phyloP scores from a whole-genome alignment of 2,329 filamentous ascomycete species.

The Sporothrix dimorphospora region DNA sequence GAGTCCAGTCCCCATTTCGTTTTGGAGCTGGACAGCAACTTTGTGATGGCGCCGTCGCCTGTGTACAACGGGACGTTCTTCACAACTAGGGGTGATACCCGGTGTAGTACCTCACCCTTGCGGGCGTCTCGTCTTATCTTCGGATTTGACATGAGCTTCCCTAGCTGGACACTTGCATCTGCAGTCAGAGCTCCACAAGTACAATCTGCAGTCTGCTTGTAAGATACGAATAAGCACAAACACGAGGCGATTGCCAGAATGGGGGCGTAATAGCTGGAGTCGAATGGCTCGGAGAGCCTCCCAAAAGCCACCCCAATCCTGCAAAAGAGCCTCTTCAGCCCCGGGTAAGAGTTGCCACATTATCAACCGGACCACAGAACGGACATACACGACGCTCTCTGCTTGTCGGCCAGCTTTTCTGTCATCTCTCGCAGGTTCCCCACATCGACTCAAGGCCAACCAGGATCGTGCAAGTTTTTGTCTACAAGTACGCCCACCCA shows the following conservation, averaged over 20 bases:
- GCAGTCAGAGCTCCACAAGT: not conserved
- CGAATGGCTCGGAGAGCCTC: too few species aligned
- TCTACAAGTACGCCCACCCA: constrained; percentile 15
- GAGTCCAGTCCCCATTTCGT: too few species aligned
- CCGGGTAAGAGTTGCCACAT: not conserved
- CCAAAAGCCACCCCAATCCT: not conserved
- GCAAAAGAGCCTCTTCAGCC: not conserved
- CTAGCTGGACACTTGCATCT: not conserved
- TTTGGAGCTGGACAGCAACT: not conserved
- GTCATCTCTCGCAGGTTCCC: not conserved
- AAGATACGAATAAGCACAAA: not conserved
- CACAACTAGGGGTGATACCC: too few species aligned
- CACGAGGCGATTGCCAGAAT: not conserved
- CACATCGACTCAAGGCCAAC: constrained; percentile 6
- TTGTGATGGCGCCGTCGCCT: not conserved
- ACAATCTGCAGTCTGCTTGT: not conserved
- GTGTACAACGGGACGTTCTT: not conserved
- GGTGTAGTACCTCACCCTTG: not conserved
- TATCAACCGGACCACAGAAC: not conserved
- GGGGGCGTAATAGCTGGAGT: not conserved
- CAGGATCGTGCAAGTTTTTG: constrained; percentile 12
- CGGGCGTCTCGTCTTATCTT: not conserved
- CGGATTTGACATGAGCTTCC: not conserved
- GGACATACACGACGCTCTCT: not conserved
- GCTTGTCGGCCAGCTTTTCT: not conserved